Percentiles rank a stretch among this genome's conserved stretches.
Conservation (phyloP, 768 basidiomycete genomes). For the Naganishia vaughanmartiniae region DNA sequence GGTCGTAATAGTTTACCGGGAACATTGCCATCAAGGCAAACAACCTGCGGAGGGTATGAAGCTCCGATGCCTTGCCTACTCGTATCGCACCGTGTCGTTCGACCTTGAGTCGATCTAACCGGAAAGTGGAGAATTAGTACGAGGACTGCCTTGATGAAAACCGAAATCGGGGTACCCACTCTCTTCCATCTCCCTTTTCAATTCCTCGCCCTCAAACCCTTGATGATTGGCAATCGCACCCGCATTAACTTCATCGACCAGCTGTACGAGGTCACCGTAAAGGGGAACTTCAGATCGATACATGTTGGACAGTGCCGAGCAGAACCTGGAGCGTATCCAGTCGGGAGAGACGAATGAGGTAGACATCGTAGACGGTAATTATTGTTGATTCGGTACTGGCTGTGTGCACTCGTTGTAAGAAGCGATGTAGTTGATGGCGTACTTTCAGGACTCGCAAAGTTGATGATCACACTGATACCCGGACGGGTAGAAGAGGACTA, state of each 20-base stretch:
- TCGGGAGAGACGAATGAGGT: slow-evolving; percentile 19
- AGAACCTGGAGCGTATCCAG: slow-evolving; percentile 37
- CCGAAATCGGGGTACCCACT: slow-evolving; percentile 31
- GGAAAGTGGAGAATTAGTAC: neutral
- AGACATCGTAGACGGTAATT: neutral
- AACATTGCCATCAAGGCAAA: slow-evolving; percentile 43
- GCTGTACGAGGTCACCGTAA: slow-evolving; percentile 43
- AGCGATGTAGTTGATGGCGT: no score
- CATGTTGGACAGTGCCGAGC: slow-evolving; percentile 40
- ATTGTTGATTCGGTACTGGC: neutral
- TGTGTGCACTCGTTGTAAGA: neutral
- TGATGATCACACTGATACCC: no score
- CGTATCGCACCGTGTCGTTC: slow-evolving; percentile 50
- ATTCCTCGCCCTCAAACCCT: slow-evolving; percentile 15
- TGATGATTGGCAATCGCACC: slow-evolving; percentile 8
- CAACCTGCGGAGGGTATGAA: slow-evolving; percentile 38
- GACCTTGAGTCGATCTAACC: slow-evolving; percentile 38
- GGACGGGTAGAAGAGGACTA: neutral
- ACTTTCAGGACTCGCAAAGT: no score
- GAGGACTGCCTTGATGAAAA: neutral
- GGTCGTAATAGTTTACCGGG: slow-evolving; percentile 49
- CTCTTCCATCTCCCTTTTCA: slow-evolving; percentile 34
- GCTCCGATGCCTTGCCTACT: slow-evolving; percentile 40
- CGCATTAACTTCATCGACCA: slow-evolving; percentile 43
- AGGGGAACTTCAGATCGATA: slow-evolving; percentile 46